Conservation (phyloP, 371 early-diverging fungal species). For the Massospora cicadina region DNA sequence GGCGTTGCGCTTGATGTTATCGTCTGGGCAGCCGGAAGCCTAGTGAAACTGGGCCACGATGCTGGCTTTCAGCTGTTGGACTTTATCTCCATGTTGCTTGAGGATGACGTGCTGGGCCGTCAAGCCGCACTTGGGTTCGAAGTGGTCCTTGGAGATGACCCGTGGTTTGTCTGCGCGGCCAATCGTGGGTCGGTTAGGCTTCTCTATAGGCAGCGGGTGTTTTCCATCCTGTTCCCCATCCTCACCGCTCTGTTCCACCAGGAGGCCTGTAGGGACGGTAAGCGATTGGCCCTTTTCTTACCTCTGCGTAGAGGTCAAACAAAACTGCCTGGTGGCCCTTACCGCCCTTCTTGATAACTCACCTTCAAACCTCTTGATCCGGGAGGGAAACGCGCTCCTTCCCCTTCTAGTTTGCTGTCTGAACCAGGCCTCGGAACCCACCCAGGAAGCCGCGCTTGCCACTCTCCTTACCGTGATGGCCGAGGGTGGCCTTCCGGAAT, state of each 20-base stretch:
- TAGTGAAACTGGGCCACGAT: constrained; percentile 30
- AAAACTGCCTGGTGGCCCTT: constrained; percentile 55
- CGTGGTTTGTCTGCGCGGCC: constrained; percentile 39
- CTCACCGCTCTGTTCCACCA: constrained; percentile 40
- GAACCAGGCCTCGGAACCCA: constrained; percentile 30
- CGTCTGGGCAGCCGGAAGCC: constrained; percentile 29
- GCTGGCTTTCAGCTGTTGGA: constrained; percentile 34
- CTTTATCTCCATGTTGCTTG: constrained; percentile 34
- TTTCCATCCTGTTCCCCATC: constrained; percentile 46
- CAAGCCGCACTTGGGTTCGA: constrained; percentile 45
- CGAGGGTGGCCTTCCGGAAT: not conserved
- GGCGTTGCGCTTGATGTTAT: not conserved
- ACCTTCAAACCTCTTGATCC: constrained; percentile 60
- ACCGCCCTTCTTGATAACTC: constrained; percentile 63
- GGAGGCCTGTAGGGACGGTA: constrained; percentile 19
- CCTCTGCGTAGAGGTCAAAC: constrained; percentile 24
- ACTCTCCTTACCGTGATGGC: constrained; percentile 14
- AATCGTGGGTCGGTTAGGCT: constrained; percentile 50
- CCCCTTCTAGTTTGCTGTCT: constrained; percentile 57
- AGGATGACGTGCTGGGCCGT: constrained; percentile 21
- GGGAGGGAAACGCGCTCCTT: constrained; percentile 47
- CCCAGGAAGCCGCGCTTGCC: constrained; percentile 55
- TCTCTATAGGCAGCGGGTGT: constrained; percentile 68
- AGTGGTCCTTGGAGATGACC: constrained; percentile 40
- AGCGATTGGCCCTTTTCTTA: not conserved